Evolutionary conservation across 331 rosid species (phyloP), one percentile per base, ranked within the genome.

Genomic region (Malus hybrid): DNA sequence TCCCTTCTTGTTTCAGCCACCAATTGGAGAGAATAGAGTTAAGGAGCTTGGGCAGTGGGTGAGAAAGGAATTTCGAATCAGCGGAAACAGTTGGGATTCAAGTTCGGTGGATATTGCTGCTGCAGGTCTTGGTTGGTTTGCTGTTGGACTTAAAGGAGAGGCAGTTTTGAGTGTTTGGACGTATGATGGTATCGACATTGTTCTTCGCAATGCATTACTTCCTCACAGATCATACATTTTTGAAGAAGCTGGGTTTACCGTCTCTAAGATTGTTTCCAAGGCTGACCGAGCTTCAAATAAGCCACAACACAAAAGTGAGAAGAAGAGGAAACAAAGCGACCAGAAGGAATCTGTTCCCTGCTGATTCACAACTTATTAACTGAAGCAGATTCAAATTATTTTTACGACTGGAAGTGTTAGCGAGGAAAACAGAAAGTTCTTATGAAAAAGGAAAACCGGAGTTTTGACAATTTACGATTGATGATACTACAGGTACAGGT

Each of bases 61-160:
- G 77, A 81, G 88, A 83, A 89, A 78, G 78, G 91, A 89, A 80
- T 86, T 84, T 57, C 82, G 60, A 55, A 86, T 91, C 29, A 57
- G 79, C 73, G 98, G 98, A 56, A 87, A 80, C 75, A 88, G 87
- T 75, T 93, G 97, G 98, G 95, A 91, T 75, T 90, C 97, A 56
- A 94, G 93, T 75, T 91, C 91, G 36, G 86, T 88, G 44, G 98
- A 91, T 77, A 79, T 88, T 75, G 94, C 97, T 33, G 95, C 85
- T 57, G 84, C 95, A 75, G 98, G 98, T 55, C 89, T 94, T 67
- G 98, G 98, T n/a, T 94, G 98, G 97, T 91, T 86, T 90, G 91
- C 93, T 72, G 60, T 91, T 86, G 96, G 97, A 63, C 89, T 94
- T 69, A 90, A 87, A 86, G 98, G 98, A 67, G 93, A 94, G 61